Percentiles rank a stretch among this genome's conserved stretches.
Evolutionary conservation across 176 grass and related monocot species (phyloP).

Genomic region (Oryza glumipatula): DNA sequence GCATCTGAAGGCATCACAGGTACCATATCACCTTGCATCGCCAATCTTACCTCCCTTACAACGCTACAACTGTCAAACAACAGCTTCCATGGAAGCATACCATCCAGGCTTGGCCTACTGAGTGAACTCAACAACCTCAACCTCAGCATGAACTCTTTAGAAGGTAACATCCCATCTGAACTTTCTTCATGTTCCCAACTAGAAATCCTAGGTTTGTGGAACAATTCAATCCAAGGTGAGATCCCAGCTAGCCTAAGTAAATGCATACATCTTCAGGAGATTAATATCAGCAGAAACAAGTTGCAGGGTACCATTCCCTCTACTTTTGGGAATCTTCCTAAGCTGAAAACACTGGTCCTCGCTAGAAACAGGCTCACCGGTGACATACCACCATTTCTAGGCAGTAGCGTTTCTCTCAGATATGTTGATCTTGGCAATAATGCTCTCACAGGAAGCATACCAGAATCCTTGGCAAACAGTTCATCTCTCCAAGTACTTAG

Average conservation of each 20-base stretch:
- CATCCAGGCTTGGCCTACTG: conserved; percentile 36
- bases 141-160: conserved; percentile 49
- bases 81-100: conserved; percentile 41
- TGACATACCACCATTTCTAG: conserved; percentile 33
- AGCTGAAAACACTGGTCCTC: conserved; percentile 35
- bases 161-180: conserved; percentile 38
- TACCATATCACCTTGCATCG: conserved; percentile 33
- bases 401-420: conserved; percentile 32
- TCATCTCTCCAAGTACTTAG: conserved; percentile 46
- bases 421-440: conserved; percentile 52
- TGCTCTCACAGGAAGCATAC: conserved; percentile 42
- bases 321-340: conserved; percentile 28
- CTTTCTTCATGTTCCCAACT: conserved; percentile 5
- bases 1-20: conserved; percentile 29
- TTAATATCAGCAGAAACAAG: conserved; percentile 28
- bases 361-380: conserved; percentile 37
- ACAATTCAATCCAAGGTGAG: not conserved
- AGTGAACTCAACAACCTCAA: conserved; percentile 41
- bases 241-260: not conserved
- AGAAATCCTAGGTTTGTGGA: not conserved
- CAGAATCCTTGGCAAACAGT: conserved; percentile 40
- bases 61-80: conserved; percentile 42
- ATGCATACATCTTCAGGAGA: not conserved
- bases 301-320: conserved; percentile 41
- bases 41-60: conserved; percentile 38